Conservation (phyloP, 768 basidiomycete genomes). For the Ramaria sp. region DNA sequence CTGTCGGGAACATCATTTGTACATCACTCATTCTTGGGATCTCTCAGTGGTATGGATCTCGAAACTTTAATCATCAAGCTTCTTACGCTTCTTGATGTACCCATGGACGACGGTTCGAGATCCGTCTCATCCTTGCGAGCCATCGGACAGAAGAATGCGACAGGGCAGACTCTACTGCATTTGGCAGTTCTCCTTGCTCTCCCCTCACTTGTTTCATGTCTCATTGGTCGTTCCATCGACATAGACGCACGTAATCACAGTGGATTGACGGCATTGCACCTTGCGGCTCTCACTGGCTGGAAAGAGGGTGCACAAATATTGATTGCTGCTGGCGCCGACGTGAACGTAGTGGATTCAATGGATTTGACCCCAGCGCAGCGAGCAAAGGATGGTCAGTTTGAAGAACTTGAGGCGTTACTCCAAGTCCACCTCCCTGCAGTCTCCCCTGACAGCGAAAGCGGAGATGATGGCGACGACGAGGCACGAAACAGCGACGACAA, state of each 20-base stretch:
- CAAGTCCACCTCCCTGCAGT: constrained; percentile 11
- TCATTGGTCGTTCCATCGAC: constrained; percentile 64
- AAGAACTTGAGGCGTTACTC: constrained; percentile 18
- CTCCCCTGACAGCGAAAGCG: constrained; percentile 17
- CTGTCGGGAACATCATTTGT: constrained; percentile 30
- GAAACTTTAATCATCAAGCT: constrained; percentile 73
- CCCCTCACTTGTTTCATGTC: constrained; percentile 53
- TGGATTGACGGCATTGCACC: constrained; percentile 84
- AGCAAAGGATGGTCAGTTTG: constrained; percentile 34
- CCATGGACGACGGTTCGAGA: constrained; percentile 32
- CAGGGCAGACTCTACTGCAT: constrained; percentile 84
- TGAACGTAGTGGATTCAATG: constrained; percentile 58
- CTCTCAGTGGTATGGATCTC: constrained; percentile 50
- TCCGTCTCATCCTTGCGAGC: constrained; percentile 36
- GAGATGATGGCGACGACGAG: constrained; percentile 37
- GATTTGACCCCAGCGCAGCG: constrained; percentile 65
- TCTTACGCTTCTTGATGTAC: constrained; percentile 64
- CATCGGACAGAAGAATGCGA: constrained; percentile 58
- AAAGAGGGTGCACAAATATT: constrained; percentile 54
- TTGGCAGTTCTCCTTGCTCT: constrained; percentile 75
- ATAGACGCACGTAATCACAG: constrained; percentile 80
- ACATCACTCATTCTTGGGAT: constrained; percentile 44
- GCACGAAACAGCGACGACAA: constrained; percentile 62
- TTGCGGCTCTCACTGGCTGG: constrained; percentile 61
- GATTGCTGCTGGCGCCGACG: constrained; percentile 70